Conservation (phyloP, 2,329 filamentous ascomycete genomes). For the Cercospora sp. region DNA sequence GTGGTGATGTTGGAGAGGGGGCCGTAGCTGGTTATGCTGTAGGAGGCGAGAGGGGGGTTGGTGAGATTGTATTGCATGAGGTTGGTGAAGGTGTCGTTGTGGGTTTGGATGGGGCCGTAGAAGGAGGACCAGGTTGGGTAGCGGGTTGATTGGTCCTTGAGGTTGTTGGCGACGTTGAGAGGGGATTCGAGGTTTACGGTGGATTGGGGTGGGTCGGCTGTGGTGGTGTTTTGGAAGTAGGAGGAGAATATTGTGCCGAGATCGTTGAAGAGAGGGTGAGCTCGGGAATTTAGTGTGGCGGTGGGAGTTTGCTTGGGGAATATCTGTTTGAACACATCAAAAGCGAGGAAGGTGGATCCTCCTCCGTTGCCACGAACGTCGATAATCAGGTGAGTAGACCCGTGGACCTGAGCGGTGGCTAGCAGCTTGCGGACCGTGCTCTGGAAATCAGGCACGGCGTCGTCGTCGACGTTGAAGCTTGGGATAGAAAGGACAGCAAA, state of each 20-base stretch:
- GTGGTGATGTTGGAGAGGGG: too few relatives aligned
- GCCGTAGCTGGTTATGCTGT: too few relatives aligned
- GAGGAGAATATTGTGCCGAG: too few relatives aligned
- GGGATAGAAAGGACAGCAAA: constrained; percentile 49
- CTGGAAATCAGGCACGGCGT: too few relatives aligned
- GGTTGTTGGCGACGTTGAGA: constrained; percentile 37
- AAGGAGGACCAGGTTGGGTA: constrained; percentile 40
- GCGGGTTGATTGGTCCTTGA: constrained; percentile 31
- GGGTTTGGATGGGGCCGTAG: constrained; percentile 36
- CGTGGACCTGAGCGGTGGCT: constrained; percentile 25
- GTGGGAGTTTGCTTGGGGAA: constrained; percentile 45
- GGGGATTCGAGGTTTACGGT: constrained; percentile 14
- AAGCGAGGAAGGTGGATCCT: constrained; percentile 48
- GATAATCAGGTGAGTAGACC: constrained; percentile 63
- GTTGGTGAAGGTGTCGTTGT: constrained; percentile 39
- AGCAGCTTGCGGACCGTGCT: too few relatives aligned
- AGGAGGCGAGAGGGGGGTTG: too few relatives aligned
- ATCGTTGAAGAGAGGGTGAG: too few relatives aligned
- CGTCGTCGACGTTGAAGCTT: too few relatives aligned
- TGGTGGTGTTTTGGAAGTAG: too few relatives aligned
- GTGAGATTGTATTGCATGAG: constrained; percentile 40
- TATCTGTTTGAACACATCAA: constrained; percentile 54
- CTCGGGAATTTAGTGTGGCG: too few relatives aligned
- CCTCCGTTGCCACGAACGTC: constrained; percentile 64
- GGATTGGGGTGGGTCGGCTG: too few relatives aligned